Evolutionary conservation across 148 eudicot species (phyloP), one percentile per base, ranked within the genome.

Genomic region (Pouteria glomerata): DNA sequence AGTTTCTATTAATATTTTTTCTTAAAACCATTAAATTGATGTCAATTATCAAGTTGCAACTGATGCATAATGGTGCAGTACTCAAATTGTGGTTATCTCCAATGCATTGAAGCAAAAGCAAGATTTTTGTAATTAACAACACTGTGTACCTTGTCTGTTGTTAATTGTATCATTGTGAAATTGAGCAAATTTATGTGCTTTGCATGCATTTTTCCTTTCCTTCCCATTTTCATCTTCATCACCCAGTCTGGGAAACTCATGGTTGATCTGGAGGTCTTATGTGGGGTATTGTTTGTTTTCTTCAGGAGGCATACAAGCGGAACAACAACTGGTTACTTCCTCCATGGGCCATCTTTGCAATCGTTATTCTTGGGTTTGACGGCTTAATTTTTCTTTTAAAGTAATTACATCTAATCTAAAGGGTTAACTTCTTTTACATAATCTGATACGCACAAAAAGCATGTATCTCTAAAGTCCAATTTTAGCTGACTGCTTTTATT

Each of bases 241-340:
- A 33, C 26, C 58, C n/a, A n/a, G n/a, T 13, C n/a, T 14, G 6
- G 27, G 24, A 21, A 35, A 34, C 15, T 21, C 37, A 14, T 19
- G 31, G 27, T 34, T 62, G 1, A 39, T 39, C 44, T 39, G 44
- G 44, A 4, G 7, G 26, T 11, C 11, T 57, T 16, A 16, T n/a
- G n/a, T n/a, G n/a, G n/a, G n/a, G 7, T 35, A 16, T 18, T 56
- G 52, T 41, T 57, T 35, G 31, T 70, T 57, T 57, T 56, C 18
- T 72, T 35, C 80, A 82, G 85, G 82, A 84, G 75, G 80, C 87
- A 13, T 59, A 84, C 80, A 81, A 66, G 68, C 77, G 64, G 67
- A 62, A 69, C 57, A 84, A 76, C 70, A 79, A 76, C 53, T 81
- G 87, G 85, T 52, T 84, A 42, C 87, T 85, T 52, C 83, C 87